These are phyloP conservation scores for Lentinus brumalis DNA, from an alignment of 768 basidiomycete genomes.

Conservation along the genomic window DNA sequence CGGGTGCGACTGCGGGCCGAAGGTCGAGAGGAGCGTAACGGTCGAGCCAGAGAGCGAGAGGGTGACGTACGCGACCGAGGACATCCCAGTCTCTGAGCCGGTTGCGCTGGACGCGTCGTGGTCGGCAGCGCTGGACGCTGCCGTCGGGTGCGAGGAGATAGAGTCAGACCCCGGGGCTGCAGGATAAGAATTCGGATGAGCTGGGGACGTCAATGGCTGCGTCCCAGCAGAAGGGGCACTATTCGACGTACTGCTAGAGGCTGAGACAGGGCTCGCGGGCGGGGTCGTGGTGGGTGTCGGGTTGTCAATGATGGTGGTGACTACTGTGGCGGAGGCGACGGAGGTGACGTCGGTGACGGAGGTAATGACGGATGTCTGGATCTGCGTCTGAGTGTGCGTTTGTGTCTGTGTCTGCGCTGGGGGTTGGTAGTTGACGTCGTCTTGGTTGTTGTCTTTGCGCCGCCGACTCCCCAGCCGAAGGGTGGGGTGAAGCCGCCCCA, in stretches of 20 bases:
- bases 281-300: background rate
- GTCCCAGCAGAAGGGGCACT: background rate
- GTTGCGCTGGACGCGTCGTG: background rate
- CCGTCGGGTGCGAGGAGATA: too few relatives aligned
- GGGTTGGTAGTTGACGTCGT: background rate
- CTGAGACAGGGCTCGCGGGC: background rate
- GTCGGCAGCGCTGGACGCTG: background rate
- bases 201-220: background rate
- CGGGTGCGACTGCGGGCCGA: background rate
- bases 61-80: background rate
- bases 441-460: background rate
- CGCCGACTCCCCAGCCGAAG: too few relatives aligned
- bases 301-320: background rate
- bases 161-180: too few relatives aligned
- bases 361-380: background rate
- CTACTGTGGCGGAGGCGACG: background rate
- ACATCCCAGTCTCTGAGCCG: background rate
- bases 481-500: too few relatives aligned
- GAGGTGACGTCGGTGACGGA: slow-evolving; percentile 5
- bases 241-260: background rate
- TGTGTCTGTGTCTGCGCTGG: background rate
- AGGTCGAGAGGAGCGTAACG: background rate
- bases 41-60: too few relatives aligned
- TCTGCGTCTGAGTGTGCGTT: background rate
- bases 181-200: background rate